Base-by-base conservation (phyloP, 257 asterid genomes). In the Scutellaria minor region DNA sequence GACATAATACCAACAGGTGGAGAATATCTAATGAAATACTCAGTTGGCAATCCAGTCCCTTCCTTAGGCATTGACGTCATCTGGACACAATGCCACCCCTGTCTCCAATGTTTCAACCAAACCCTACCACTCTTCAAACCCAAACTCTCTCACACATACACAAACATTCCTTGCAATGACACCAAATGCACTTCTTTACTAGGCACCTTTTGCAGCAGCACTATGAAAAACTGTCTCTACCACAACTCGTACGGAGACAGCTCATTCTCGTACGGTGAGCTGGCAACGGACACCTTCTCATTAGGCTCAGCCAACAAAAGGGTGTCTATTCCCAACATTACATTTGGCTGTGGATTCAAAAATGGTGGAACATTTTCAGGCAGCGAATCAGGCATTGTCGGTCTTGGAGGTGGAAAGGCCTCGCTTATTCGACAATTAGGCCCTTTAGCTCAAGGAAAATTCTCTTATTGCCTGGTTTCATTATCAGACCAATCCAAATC, bases 61-160 rank as follows among this genome's bases (percentile, higher is more conserved):
- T 44, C 78, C 6, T 6, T 78, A 6, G 84, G 76, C 45, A 64
- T 85, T 1, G 80, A 77, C 64, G 0, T 78, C 1, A 44, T 79
- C 2, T 85, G 93, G 90, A 79, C 83, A 0, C 87, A 85, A 61
- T 85, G 92, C 62, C 22, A 60, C 6, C 90, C 92, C 0, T 85
- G 90, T 22, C 2, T 8, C 3, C 1, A 12, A 4, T 85, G 88
- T 68, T 81, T 73, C 12, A 42, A 73, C 5, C 90, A 87, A 42
- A 35, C 35, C 0, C 5, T 24, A 0, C 85, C 86, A 0, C 0
- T 86, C 5, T 86, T 86, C 46, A 9, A 47, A 9, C 81, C 87
- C 0, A 15, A 13, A 0, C 14, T 6, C 39, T 82, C 86, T 15
- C 15, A 50, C 44, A 70, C 83, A 1, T 83, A 74, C 68, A 22